These are phyloP conservation scores for Trichoderma sp. DNA, from an alignment of 2,329 filamentous ascomycete species.

Conservation along the genomic window DNA sequence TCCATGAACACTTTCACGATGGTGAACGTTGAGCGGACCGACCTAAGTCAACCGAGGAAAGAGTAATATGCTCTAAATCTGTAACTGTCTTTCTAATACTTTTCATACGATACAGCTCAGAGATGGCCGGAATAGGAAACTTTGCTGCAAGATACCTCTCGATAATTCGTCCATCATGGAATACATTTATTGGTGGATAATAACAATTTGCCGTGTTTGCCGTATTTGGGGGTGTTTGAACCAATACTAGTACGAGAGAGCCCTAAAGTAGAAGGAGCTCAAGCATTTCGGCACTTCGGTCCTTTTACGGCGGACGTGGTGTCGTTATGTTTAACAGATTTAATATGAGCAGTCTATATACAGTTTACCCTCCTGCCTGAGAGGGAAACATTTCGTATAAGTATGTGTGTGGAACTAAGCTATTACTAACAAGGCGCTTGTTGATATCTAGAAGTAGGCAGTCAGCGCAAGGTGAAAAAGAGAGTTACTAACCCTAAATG, in stretches of 20 bases:
- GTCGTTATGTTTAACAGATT: background rate
- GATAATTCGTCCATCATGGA: background rate
- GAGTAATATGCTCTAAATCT: background rate
- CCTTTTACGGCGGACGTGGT: conserved; percentile 1
- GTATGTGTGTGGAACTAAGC: background rate
- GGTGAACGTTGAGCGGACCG: background rate
- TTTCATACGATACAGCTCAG: background rate
- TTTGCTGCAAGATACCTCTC: background rate
- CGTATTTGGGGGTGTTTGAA: background rate
- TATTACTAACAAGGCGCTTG: background rate
- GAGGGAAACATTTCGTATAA: background rate
- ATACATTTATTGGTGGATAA: background rate
- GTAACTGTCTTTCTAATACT: background rate
- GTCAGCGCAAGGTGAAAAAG: background rate
- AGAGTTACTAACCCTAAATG: background rate
- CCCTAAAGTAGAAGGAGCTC: conserved; percentile 19
- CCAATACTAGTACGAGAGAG: conserved; percentile 3
- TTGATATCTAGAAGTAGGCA: background rate
- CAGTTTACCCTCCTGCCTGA: background rate
- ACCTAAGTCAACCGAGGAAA: conserved; percentile 1
- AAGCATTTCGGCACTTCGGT: conserved; percentile 14
- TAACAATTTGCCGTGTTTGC: conserved; percentile 1
- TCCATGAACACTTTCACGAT: background rate
- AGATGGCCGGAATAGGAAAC: background rate
- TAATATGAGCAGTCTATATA: background rate